Base-by-base conservation (phyloP, 495 filamentous ascomycete genomes). In the Parmelia sp. region DNA sequence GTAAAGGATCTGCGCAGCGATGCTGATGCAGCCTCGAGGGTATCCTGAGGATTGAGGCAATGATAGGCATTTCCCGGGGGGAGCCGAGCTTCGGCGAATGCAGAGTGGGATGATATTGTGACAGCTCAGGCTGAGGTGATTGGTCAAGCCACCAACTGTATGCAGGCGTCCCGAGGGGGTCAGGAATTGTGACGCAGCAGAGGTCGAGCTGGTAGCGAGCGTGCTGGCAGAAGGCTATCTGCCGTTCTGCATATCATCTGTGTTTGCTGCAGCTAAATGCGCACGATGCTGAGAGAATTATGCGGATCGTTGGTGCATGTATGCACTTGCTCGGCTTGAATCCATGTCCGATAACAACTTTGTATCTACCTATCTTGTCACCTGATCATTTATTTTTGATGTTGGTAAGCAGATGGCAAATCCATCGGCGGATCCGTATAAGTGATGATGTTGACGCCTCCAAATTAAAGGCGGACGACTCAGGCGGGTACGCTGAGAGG, bases 1-100 rank as follows among this genome's bases (percentile, higher is more conserved):
- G 29, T 47, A 42, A 62, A 61, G 39, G 47, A 58, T 29, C 37
- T 65, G 51, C 53, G 49, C 25, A n/a, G 62, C 47, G 62, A 23
- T 37, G 27, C 8, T 29, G 62, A 40, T 29, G 15, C 39, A 58
- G 27, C 6, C 17, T 4, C 17, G n/a, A 7, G 42, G 56, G 21
- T 35, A 23, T 17, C 23, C 7, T 37, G 40, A 64, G 27, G 15
- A 12, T 10, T 19, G 29, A 21, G 27, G 6, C 23, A n/a, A 33
- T 55, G 29, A 55, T 55, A 55, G 51, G 51, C 51, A 33, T 23
- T 25, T 35, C 3, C 51, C 51, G 27, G 51, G 17, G 3, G 21
- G 15, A 10, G 51, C 51, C 51, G 51, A 55, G 21, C 51, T 33
- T 33, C 3, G 17, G 29, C 51, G 51, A 33, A 33, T 21, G 29